Conservation (phyloP, 2,329 filamentous ascomycete genomes). For the Aspergillus brunneoviolaceus region DNA sequence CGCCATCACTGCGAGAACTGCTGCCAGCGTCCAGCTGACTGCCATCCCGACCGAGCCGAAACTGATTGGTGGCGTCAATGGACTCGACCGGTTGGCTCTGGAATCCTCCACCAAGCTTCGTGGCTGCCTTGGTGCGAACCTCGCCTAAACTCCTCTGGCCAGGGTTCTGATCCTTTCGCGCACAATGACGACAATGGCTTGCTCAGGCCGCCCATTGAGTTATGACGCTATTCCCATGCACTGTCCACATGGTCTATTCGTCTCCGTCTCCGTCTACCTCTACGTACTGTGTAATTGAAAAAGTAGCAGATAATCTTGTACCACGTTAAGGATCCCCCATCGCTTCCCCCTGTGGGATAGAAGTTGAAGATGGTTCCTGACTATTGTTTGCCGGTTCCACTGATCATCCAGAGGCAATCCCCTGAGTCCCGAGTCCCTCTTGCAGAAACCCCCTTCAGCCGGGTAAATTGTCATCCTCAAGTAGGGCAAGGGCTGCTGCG, state of each 20-base stretch:
- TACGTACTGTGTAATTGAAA: too few relatives aligned
- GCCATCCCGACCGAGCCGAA: constrained; percentile 17
- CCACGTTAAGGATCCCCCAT: not conserved
- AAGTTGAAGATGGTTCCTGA: not conserved
- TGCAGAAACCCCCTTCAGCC: not conserved
- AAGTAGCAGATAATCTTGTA: too few relatives aligned
- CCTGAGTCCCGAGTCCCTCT: not conserved
- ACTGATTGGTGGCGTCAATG: constrained; percentile 9
- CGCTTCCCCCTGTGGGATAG: not conserved
- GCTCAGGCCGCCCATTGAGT: not conserved
- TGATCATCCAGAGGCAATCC: not conserved
- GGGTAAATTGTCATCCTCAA: constrained; percentile 2
- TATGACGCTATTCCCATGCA: not conserved
- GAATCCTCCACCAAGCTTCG: constrained; percentile 16
- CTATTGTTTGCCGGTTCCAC: not conserved
- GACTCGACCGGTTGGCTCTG: constrained; percentile 7
- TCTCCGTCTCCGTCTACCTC: not conserved
- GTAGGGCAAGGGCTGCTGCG: not conserved
- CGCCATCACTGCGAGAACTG: not conserved
- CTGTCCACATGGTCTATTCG: not conserved
- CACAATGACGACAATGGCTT: constrained; percentile 3
- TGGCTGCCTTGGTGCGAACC: constrained; percentile 7
- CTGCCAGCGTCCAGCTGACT: not conserved
- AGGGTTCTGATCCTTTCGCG: not conserved
- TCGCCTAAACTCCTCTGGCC: not conserved